Percentiles rank a stretch among this genome's conserved stretches.
Conservation (phyloP, 768 basidiomycete species). For the Filobasidium wieringae region DNA sequence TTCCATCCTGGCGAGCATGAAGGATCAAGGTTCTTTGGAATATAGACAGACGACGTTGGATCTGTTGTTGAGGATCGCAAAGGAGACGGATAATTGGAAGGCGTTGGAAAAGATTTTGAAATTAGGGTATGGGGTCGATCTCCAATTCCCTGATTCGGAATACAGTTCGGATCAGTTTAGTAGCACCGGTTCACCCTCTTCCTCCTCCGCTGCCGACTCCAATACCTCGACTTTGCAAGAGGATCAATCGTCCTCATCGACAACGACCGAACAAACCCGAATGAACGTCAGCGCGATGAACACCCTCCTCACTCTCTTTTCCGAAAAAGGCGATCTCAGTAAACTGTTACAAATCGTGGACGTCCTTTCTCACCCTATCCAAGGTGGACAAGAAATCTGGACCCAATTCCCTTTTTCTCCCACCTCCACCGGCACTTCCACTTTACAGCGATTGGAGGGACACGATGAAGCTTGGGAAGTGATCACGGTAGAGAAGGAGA, state of each 20-base stretch:
- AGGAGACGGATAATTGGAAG: slow-evolving; percentile 3
- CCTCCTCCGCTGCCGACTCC: background rate
- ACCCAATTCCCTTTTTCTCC: no score
- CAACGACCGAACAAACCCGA: background rate
- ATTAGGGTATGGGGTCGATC: slow-evolving; percentile 6
- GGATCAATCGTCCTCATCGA: background rate
- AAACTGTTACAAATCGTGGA: slow-evolving; percentile 10
- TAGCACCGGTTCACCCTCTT: background rate
- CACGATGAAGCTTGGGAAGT: background rate
- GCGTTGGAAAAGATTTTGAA: slow-evolving; percentile 9
- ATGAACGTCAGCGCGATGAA: slow-evolving; percentile 7
- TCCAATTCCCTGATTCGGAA: slow-evolving; percentile 3
- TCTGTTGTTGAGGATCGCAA: slow-evolving; percentile 5
- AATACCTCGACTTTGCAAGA: background rate
- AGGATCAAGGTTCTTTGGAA: background rate
- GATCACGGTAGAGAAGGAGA: background rate
- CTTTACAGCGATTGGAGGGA: no score
- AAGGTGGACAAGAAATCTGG: no score
- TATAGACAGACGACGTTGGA: slow-evolving; percentile 1
- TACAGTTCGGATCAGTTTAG: no score
- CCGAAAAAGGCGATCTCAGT: slow-evolving; percentile 4
- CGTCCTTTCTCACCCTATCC: slow-evolving; percentile 2
- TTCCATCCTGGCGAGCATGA: background rate
- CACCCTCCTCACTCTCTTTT: slow-evolving; percentile 1
- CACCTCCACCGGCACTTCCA: no score